phyloP scores from a whole-genome alignment of 2,329 filamentous ascomycete genomes.

The Scytalidium sp. region DNA sequence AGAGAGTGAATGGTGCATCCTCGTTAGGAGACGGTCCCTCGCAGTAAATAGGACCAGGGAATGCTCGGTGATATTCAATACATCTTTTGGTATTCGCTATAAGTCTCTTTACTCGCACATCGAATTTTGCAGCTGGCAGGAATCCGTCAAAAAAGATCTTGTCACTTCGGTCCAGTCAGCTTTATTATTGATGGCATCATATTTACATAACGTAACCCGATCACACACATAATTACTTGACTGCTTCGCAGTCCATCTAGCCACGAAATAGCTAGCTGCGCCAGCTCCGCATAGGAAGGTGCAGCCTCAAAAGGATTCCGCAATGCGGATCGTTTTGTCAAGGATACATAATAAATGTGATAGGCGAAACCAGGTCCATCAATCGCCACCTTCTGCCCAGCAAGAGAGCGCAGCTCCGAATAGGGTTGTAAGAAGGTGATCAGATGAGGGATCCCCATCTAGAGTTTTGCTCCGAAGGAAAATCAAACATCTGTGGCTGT shows the following conservation, averaged over 20 bases:
- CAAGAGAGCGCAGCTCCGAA: conserved; percentile 39
- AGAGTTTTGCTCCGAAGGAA: conserved; percentile 8
- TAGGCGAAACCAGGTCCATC: conserved; percentile 81
- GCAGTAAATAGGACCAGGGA: conserved; percentile 10
- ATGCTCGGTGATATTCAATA: conserved; percentile 17
- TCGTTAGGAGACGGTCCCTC: conserved; percentile 10
- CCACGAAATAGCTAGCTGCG: conserved; percentile 56
- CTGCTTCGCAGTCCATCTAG: conserved; percentile 55
- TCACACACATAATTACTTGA: conserved; percentile 59
- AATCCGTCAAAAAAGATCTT: conserved; percentile 85
- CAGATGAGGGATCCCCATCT: conserved; percentile 61
- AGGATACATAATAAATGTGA: conserved; percentile 61
- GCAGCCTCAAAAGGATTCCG: conserved; percentile 47
- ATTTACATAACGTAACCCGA: not conserved
- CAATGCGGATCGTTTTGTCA: conserved; percentile 33
- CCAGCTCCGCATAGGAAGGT: conserved; percentile 63
- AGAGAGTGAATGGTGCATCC: conserved; percentile 14
- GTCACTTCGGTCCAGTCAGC: conserved; percentile 40
- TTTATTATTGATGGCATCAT: not conserved
- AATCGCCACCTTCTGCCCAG: conserved; percentile 48
- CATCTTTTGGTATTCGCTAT: conserved; percentile 19
- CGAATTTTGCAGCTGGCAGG: conserved; percentile 52
- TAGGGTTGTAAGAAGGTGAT: conserved; percentile 51
- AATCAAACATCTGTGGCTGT: not conserved
- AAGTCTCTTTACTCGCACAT: conserved; percentile 21